These are phyloP conservation scores for Phytophthora fragariae DNA, from an alignment of 352 stramenopile species.

Conservation along the genomic window DNA sequence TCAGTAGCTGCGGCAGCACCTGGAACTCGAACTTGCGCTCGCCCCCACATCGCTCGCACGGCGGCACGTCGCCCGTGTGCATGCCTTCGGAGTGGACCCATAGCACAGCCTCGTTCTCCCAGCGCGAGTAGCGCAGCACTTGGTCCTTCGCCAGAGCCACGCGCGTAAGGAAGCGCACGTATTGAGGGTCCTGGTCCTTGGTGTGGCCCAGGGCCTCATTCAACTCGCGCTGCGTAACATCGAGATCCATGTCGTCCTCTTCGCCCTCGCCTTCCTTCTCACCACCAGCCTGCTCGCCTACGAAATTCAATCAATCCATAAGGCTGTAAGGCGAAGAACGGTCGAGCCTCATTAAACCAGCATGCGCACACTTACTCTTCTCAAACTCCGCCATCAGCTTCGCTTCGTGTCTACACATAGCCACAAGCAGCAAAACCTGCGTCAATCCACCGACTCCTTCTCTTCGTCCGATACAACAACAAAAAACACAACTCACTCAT, in stretches of 20 bases:
- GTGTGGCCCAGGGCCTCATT: slow-evolving; percentile 72
- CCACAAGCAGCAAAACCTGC: not conserved
- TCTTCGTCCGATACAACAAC: not conserved
- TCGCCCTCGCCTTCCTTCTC: slow-evolving; percentile 37
- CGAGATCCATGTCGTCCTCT: slow-evolving; percentile 79
- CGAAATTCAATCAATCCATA: not conserved
- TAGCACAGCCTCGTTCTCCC: slow-evolving; percentile 83
- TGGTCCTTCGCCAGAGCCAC: slow-evolving; percentile 87
- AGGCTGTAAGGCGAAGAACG: too few relatives aligned
- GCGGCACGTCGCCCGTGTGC: slow-evolving; percentile 52
- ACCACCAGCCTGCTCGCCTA: slow-evolving; percentile 26
- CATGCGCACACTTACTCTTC: slow-evolving; percentile 42
- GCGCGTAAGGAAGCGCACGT: slow-evolving; percentile 84
- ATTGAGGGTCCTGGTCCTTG: slow-evolving; percentile 75
- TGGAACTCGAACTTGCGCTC: slow-evolving; percentile 95
- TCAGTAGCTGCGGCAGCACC: slow-evolving; percentile 94
- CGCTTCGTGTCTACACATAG: slow-evolving; percentile 52
- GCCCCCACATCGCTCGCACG: slow-evolving; percentile 84
- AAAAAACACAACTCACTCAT: slow-evolving; percentile 46
- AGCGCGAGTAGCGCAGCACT: slow-evolving; percentile 91
- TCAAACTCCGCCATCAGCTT: slow-evolving; percentile 81
- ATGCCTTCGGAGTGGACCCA: slow-evolving; percentile 88
- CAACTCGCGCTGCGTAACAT: slow-evolving; percentile 79
- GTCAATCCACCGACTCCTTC: not conserved
- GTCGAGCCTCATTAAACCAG: too few relatives aligned